Evolutionary conservation across 2,329 filamentous ascomycete genomes (phyloP), one percentile per base, ranked within the genome.

Genomic region (Epichloe gansuensis): DNA sequence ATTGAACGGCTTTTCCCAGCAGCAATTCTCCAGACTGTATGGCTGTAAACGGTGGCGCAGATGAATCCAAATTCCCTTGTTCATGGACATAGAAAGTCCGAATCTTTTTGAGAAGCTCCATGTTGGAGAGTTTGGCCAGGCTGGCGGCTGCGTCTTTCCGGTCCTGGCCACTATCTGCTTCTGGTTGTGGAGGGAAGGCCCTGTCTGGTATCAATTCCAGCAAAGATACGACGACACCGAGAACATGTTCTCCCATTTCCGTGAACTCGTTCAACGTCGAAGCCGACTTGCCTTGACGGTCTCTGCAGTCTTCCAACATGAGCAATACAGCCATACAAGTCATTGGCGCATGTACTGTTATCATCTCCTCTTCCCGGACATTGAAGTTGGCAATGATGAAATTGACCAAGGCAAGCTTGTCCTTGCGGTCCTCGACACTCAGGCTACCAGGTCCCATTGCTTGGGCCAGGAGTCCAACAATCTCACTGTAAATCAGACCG

Each of bases 321-420:
- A 82, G 80, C n/a, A 94, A 67, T 2, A 82, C 76, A 4, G 66
- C 65, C 34, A 71, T 51, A 40, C 66, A 67, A 50, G 85, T 77
- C 31, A 94, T 68, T 36, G 91, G 91, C 34, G 90, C 85, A 68
- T 97, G 91, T 23, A 87, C 72, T 2, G 86, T 80, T 15, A 95
- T 68, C 91, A 98, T 97, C 63, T 98, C 94, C 66, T 97, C 93
- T 68, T 98, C 93, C 50, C 84, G 81, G 48, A 97, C 79, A 65
- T 96, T 97, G 74, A 98, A 98, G 59, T 91, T 85, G 5, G 78
- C 71, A 56, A 96, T 71, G 51, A 96, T 84, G 66, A 97, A 98
- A 55, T 78, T 80, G 51, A 90, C 82, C 42, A 96, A 74, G 21
- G 80, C 77, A 51, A 96, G 72, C 55, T 85, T 83, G 51, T 79